Evolutionary conservation across 345 rosid genomes (phyloP).

Genomic region (Leavenworthia alabamica): DNA sequence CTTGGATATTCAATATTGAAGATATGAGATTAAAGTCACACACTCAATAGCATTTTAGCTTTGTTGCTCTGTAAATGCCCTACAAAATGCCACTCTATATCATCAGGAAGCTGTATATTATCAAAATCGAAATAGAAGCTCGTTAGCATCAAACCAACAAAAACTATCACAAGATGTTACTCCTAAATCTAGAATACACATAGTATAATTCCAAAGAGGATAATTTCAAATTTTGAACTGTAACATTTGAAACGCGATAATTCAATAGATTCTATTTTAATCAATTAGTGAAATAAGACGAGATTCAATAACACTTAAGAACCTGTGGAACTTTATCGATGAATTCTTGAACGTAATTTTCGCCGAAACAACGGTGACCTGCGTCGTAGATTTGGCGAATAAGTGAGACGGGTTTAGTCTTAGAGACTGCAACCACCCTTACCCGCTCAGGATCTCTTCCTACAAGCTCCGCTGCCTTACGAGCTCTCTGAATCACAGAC

Average conservation of each 20-base stretch:
- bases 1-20: background rate
- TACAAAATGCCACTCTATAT: slow-evolving; percentile 82
- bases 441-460: slow-evolving; percentile 47
- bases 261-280: background rate
- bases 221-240: background rate
- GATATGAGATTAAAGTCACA: slow-evolving; percentile 13
- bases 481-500: slow-evolving; percentile 59
- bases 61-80: slow-evolving; percentile 95
- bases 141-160: background rate
- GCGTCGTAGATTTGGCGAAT: slow-evolving; percentile 80
- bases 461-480: slow-evolving; percentile 56
- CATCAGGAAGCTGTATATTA: slow-evolving; percentile 63
- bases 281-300: too few species aligned
- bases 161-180: background rate
- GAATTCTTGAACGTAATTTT: slow-evolving; percentile 84
- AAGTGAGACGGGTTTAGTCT: slow-evolving; percentile 80
- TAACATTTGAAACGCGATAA: background rate
- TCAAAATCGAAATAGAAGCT: background rate
- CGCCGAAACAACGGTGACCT: slow-evolving; percentile 85
- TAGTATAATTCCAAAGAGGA: background rate
- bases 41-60: slow-evolving; percentile 71
- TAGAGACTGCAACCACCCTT: slow-evolving; percentile 73
- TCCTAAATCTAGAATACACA: background rate
- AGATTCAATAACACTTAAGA: background rate
- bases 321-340: slow-evolving; percentile 89